Evolutionary conservation across 306 rosid species (phyloP), one percentile per base, ranked within the genome.

Genomic region (Vicia villosa): DNA sequence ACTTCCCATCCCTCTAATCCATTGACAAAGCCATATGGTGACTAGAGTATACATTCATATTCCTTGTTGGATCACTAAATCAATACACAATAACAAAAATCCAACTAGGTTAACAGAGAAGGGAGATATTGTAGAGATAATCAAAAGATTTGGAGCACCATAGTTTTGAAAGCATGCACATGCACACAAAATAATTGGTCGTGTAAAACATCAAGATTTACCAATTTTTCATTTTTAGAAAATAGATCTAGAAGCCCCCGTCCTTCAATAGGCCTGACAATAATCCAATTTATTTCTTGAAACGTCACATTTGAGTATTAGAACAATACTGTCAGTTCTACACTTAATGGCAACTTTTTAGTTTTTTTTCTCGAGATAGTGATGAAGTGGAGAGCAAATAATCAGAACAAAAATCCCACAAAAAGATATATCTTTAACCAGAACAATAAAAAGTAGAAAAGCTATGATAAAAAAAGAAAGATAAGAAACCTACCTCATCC

Each of bases 401-500:
- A 50, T 60, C 49, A 42, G 16, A 52, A 55, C 30, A 11, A 74
- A 49, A 69, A 24, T 32, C 54, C 38, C 38, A 76, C 15, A 42
- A 56, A 13, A 58, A 66, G 46, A 62, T 56, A 50, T 34, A 66
- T 17, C 40, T 37, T 59, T 8, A 62, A 26, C 15, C 41, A 26
- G 40, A 42, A 74, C 6, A 52, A 32, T 24, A 46, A 55, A 30
- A 13, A 46, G 9, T n/a, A 8, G 38, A 49, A 50, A 50, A 50
- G 17, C 8, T 50, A 8, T 15, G 56, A 72, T 51, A 59, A 17
- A n/a, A 41, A 80, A 42, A 9, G 5, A 13, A 77, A 28, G 60
- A 54, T 5, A 64, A 67, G 57, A 55, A 73, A 74, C 54, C 76
- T 42, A 95, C 99, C 91, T 95, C 99, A 79, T 95, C 99, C 74